phyloP scores from a whole-genome alignment of 2,329 filamentous ascomycete species.

The Fusarium newnesense region DNA sequence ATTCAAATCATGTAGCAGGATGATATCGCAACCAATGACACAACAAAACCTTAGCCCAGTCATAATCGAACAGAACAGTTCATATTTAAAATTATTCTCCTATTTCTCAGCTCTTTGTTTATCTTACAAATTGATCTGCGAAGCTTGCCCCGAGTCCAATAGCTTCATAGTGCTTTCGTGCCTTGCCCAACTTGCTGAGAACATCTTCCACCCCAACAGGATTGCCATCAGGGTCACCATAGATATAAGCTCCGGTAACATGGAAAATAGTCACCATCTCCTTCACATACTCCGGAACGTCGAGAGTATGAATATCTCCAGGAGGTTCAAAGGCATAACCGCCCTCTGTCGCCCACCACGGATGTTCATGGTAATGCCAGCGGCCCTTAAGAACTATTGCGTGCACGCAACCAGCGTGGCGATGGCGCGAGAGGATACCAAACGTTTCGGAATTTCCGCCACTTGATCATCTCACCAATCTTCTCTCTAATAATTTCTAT shows the following conservation, averaged over 20 bases:
- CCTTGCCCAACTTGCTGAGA: neutral
- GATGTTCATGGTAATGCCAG: neutral
- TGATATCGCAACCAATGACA: neutral
- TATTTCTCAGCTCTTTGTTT: neutral
- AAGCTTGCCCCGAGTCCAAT: neutral
- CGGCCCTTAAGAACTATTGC: neutral
- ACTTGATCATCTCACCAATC: neutral
- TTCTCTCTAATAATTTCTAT: neutral
- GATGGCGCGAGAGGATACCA: conserved; percentile 48
- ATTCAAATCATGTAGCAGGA: neutral
- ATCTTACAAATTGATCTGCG: neutral
- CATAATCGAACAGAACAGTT: neutral
- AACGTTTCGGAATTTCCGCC: neutral
- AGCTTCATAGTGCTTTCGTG: neutral
- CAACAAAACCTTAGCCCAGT: neutral
- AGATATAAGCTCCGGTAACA: neutral
- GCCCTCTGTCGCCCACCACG: neutral
- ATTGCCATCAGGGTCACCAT: neutral
- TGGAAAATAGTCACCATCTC: neutral
- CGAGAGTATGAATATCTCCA: conserved; percentile 48
- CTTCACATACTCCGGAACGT: neutral
- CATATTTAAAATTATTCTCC: neutral
- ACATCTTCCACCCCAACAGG: neutral
- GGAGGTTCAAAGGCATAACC: conserved; percentile 6
- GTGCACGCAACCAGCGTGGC: conserved; percentile 42